A percentile compares a stretch with the other conserved stretches of the same genome.
These are phyloP conservation scores for Pyrenochaeta sp. DNA, from an alignment of 2,329 filamentous ascomycete species.

Conservation along the genomic window DNA sequence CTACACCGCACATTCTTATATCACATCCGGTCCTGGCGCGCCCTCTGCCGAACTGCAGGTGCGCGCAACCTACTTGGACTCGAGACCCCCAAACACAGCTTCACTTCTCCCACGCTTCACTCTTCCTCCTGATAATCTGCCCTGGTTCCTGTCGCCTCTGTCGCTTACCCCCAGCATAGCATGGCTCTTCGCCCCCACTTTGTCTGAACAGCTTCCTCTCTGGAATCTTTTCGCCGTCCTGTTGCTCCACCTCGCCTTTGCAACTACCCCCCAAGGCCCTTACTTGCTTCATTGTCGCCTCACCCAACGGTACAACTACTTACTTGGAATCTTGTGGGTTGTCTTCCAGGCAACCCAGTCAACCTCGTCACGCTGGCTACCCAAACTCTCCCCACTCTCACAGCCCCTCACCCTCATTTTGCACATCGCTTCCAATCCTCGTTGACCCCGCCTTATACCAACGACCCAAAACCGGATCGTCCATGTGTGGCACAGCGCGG, in stretches of 20 bases:
- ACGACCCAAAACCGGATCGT: constrained; percentile 42
- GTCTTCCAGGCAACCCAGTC: constrained; percentile 34
- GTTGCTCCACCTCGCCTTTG: constrained; percentile 1
- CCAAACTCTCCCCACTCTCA: constrained; percentile 47
- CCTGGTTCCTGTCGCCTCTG: constrained; percentile 16
- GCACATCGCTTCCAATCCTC: constrained; percentile 36
- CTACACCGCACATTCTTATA: constrained; percentile 47
- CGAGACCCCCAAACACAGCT: constrained; percentile 20
- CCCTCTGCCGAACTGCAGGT: constrained; percentile 27
- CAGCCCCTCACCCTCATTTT: constrained; percentile 44
- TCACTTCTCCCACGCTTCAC: constrained; percentile 17
- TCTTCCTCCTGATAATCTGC: constrained; percentile 9
- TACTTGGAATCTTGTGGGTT: constrained; percentile 27
- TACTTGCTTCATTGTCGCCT: constrained; percentile 1
- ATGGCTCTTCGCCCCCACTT: constrained; percentile 28
- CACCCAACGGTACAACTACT: constrained; percentile 1
- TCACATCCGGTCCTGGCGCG: constrained; percentile 38
- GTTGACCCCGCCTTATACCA: constrained; percentile 42
- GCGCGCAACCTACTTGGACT: constrained; percentile 23
- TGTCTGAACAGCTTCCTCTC: constrained; percentile 20
- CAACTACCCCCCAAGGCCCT: not conserved
- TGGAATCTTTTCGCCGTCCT: constrained; percentile 11
- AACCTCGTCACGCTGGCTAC: constrained; percentile 48
- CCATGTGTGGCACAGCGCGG: constrained; percentile 45
- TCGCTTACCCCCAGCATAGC: constrained; percentile 16